Evolutionary conservation across 805 yeast species (phyloP), one percentile per base, ranked within the genome.

Genomic region (Lipomyces yamanashiensis): DNA sequence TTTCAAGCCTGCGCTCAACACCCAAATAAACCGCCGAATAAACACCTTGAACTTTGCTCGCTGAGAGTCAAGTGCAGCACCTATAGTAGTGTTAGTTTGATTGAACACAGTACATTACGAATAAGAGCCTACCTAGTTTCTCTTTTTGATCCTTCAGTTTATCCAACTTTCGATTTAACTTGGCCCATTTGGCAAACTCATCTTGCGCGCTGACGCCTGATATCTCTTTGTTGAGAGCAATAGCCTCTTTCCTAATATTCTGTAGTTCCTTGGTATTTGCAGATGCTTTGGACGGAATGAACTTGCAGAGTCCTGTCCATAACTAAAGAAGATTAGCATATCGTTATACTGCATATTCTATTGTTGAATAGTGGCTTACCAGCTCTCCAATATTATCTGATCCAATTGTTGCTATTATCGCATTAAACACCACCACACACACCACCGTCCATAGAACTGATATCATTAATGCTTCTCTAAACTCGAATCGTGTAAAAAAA

Each of bases 181-280:
- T 91, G 0, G 98, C 96, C 98, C 98, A 95, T 72, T 84, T 87
- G 36, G 98, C 97, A 75, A 93, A 95, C 71, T 95, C 87, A 74
- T 95, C 98, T 75, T 93, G 97, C 1, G 98, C 93, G 60, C 90
- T 84, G 9, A 92, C 83, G 1, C 80, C 67, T 37, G 84, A 79
- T 65, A 91, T 82, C 70, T 86, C 84, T 13, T 77, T 79, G 68
- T 83, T 79, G 23, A 85, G 72, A 19, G 77, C 74, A 15, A 75
- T 73, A 55, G 86, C 82, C 66, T 88, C 83, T 8, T 72, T 69
- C 59, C 81, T 78, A 58, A 78, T 71, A 1, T 67, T 61, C 15
- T 74, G 71, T 33, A 82, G 71, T 44, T 73, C 67, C 15, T 72
- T 63, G 40, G 77, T 69, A 12, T 72, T 66, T 13, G 74, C 68